Percentiles rank a stretch among this genome's conserved stretches.
phyloP scores from a whole-genome alignment of 2,329 filamentous ascomycete genomes.

The Aspergillus sp. region DNA sequence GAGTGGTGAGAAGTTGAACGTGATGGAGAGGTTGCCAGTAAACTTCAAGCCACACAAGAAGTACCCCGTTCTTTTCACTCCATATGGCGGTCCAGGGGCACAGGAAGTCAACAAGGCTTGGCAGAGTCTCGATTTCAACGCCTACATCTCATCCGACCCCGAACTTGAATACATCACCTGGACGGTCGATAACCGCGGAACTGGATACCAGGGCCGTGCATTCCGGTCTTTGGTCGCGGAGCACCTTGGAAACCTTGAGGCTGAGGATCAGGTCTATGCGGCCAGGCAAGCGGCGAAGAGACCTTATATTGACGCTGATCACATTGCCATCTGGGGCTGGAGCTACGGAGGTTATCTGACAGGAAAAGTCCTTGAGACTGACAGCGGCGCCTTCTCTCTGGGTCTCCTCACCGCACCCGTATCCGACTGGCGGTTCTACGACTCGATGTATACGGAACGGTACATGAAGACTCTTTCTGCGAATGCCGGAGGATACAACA shows the following conservation, averaged over 20 bases:
- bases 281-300: constrained; percentile 59
- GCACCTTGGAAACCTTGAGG: constrained; percentile 66
- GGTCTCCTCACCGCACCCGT: constrained; percentile 69
- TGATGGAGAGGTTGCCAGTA: constrained; percentile 67
- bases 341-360: constrained; percentile 70
- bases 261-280: constrained; percentile 70
- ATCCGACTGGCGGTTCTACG: constrained; percentile 72
- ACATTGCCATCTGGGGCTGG: constrained; percentile 72
- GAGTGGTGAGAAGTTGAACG: constrained; percentile 65
- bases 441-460: constrained; percentile 72
- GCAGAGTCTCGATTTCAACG: constrained; percentile 60
- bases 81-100: constrained; percentile 69
- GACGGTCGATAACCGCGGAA: constrained; percentile 71
- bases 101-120: constrained; percentile 65
- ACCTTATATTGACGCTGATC: constrained; percentile 60
- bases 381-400: constrained; percentile 65
- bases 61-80: constrained; percentile 69
- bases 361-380: constrained; percentile 67
- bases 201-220: constrained; percentile 65
- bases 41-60: constrained; percentile 66
- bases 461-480: constrained; percentile 68
- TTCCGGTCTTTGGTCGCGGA: constrained; percentile 64
- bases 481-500: constrained; percentile 65
- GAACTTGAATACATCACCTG: constrained; percentile 71
- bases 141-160: constrained; percentile 69